phyloP scores from a whole-genome alignment of 345 rosid genomes.

The Bruguiera sexangula region DNA sequence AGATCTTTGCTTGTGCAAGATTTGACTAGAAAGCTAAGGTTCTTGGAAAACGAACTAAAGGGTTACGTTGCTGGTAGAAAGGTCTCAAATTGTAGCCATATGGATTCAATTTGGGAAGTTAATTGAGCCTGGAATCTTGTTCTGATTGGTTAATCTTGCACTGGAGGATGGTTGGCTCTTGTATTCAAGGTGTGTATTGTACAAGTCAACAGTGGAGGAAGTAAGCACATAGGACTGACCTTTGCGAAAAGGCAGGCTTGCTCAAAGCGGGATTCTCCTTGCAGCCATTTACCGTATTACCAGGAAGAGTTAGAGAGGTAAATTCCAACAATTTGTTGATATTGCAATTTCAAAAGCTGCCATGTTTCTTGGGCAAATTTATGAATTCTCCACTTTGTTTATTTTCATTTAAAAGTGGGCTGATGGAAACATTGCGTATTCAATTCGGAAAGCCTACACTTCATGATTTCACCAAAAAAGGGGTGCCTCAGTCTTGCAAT shows the following conservation, averaged over 20 bases:
- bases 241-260: slow-evolving; percentile 69
- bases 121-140: neutral
- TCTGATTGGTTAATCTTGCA: neutral
- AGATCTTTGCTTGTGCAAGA: slow-evolving; percentile 38
- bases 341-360: neutral
- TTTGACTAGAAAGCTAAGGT: slow-evolving; percentile 39
- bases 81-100: slow-evolving; percentile 51
- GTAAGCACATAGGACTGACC: slow-evolving; percentile 97
- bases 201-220: slow-evolving; percentile 65
- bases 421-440: slow-evolving; percentile 48
- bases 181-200: slow-evolving; percentile 60
- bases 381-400: neutral
- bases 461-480: slow-evolving; percentile 57
- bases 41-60: slow-evolving; percentile 50
- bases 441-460: slow-evolving; percentile 39
- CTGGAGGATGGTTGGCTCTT: slow-evolving; percentile 52
- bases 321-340: neutral
- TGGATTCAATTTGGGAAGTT: slow-evolving; percentile 54
- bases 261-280: slow-evolving; percentile 50
- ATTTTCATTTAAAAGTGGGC: slow-evolving; percentile 47
- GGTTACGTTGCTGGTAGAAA: slow-evolving; percentile 27
- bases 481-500: slow-evolving; percentile 54
- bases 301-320: slow-evolving; percentile 84
- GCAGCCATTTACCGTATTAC: slow-evolving; percentile 49
- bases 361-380: neutral